Percentiles rank a stretch among this genome's conserved stretches.
Evolutionary conservation across 1,284 basidiomycete species (phyloP).

Genomic region (Takashimella koratensis): DNA sequence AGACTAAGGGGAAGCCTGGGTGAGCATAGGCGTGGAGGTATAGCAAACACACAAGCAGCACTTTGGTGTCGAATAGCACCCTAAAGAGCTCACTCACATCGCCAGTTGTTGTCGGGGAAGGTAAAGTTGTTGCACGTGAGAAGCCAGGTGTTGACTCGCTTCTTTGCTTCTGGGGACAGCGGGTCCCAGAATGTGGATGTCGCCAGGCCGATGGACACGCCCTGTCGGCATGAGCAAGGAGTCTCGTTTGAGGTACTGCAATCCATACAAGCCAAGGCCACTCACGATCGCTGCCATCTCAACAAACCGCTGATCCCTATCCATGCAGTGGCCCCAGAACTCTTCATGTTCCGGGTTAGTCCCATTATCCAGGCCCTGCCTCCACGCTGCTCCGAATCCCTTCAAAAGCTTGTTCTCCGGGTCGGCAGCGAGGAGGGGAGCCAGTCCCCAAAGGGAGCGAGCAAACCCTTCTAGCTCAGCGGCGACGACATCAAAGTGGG

Average conservation of each 20-base stretch:
- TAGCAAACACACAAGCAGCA: background rate
- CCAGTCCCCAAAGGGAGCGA: slow-evolving; percentile 21
- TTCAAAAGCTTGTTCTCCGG: slow-evolving; percentile 15
- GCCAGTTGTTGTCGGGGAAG: slow-evolving; percentile 31
- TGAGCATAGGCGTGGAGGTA: background rate
- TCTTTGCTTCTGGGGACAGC: slow-evolving; percentile 16
- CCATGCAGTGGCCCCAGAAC: slow-evolving; percentile 25
- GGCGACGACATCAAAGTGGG: slow-evolving; percentile 18
- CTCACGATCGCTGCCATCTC: slow-evolving; percentile 33
- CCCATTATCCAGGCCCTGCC: slow-evolving; percentile 16
- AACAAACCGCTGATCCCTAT: slow-evolving; percentile 28
- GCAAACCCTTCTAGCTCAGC: slow-evolving; percentile 26
- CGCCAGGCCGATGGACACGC: slow-evolving; percentile 20
- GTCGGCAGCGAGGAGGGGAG: slow-evolving; percentile 14
- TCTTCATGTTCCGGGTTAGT: slow-evolving; percentile 18
- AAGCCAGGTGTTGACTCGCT: slow-evolving; percentile 19
- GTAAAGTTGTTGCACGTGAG: slow-evolving; percentile 15
- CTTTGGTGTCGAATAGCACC: too few species aligned
- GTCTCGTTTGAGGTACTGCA: too few species aligned
- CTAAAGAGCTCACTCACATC: slow-evolving; percentile 30
- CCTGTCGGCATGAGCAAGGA: too few species aligned
- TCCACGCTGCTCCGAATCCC: slow-evolving; percentile 13
- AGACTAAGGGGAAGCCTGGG: too few species aligned
- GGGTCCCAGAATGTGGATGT: slow-evolving; percentile 30
- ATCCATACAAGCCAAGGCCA: background rate